Percentiles rank a stretch among this genome's conserved stretches.
Evolutionary conservation across 2,329 filamentous ascomycete species (phyloP).

Genomic region (Fusarium caatingaense): DNA sequence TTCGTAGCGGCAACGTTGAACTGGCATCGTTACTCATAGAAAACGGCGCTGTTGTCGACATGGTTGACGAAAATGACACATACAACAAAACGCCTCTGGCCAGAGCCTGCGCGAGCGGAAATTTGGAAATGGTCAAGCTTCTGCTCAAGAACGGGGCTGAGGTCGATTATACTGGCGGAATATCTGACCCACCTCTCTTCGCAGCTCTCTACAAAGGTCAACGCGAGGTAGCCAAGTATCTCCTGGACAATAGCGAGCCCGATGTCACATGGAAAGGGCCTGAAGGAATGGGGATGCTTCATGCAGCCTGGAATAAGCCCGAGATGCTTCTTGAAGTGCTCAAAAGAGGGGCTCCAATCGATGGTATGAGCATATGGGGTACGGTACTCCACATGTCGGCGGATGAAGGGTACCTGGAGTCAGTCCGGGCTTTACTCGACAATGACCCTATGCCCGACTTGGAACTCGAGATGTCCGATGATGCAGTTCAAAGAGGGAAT

Average conservation of each 20-base stretch:
- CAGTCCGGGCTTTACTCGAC: not conserved
- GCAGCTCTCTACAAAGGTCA: not conserved
- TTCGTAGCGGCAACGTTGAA: not conserved
- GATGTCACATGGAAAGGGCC: not conserved
- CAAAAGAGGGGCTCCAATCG: not conserved
- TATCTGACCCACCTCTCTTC: not conserved
- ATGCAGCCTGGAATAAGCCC: not conserved
- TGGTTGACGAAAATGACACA: not conserved
- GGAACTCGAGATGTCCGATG: not conserved
- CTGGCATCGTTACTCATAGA: not conserved
- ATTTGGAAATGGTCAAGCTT: constrained; percentile 2
- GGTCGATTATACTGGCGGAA: not conserved
- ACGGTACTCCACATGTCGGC: not conserved
- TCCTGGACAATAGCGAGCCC: not conserved
- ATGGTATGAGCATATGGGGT: not conserved
- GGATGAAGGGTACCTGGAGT: rapidly evolving
- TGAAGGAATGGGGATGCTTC: not conserved
- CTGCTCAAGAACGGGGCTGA: not conserved
- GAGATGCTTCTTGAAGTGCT: not conserved
- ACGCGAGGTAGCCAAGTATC: not conserved
- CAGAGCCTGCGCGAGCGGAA: not conserved
- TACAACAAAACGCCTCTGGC: not conserved
- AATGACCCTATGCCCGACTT: not conserved
- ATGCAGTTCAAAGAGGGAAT: not conserved
- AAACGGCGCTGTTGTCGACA: not conserved